Percentiles rank a stretch among this genome's conserved stretches.
Evolutionary conservation across 2,329 filamentous ascomycete species (phyloP).

Genomic region (Cladobotryum protrusum): DNA sequence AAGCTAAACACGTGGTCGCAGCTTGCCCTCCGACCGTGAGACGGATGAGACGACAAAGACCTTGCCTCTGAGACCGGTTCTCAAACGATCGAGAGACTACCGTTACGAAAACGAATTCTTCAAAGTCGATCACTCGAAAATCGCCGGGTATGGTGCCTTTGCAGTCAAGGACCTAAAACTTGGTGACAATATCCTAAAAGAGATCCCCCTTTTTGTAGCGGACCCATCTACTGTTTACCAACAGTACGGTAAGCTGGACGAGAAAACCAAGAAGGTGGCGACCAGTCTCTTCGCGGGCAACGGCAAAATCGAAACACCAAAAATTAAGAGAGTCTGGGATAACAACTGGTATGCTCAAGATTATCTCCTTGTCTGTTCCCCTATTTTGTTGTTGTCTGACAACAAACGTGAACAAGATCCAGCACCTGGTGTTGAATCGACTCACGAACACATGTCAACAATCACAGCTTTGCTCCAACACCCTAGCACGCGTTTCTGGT

Average conservation of each 20-base stretch:
- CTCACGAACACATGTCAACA: background rate
- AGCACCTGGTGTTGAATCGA: background rate
- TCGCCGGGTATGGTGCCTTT: slow-evolving; percentile 43
- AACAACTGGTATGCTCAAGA: slow-evolving; percentile 40
- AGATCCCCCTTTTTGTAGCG: slow-evolving; percentile 37
- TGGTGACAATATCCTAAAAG: slow-evolving; percentile 38
- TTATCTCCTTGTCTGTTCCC: too few species aligned
- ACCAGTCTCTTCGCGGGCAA: slow-evolving; percentile 33
- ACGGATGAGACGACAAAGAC: too few species aligned
- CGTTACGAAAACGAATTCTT: slow-evolving; percentile 37
- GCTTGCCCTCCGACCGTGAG: too few species aligned
- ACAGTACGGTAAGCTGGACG: slow-evolving; percentile 30
- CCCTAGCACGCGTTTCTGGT: too few species aligned
- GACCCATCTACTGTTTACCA: slow-evolving; percentile 22
- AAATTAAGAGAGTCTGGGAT: slow-evolving; percentile 33
- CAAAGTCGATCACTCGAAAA: slow-evolving; percentile 31
- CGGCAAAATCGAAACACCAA: slow-evolving; percentile 21
- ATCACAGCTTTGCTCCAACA: too few species aligned
- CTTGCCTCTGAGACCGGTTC: background rate
- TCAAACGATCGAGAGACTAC: slow-evolving; percentile 3
- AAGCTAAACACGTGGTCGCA: too few species aligned
- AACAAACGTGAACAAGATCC: background rate
- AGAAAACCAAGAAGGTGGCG: slow-evolving; percentile 26
- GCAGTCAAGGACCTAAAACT: slow-evolving; percentile 32
- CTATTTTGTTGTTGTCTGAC: too few species aligned